Percentiles rank a stretch among this genome's conserved stretches.
phyloP scores from a whole-genome alignment of 805 yeast species.

The Diddensiella santjacobensis region DNA sequence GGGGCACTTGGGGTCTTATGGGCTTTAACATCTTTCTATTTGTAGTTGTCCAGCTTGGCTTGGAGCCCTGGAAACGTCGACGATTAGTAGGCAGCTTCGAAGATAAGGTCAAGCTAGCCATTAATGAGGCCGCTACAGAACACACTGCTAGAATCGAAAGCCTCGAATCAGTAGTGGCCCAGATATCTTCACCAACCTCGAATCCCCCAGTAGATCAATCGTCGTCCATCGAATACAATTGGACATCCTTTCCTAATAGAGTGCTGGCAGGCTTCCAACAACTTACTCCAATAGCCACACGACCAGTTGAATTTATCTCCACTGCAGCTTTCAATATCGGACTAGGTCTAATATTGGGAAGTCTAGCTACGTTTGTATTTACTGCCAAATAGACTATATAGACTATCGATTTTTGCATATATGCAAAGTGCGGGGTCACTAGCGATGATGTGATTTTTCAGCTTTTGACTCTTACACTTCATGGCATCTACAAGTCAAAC shows the following conservation, averaged over 20 bases:
- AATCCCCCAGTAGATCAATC: neutral
- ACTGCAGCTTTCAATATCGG: neutral
- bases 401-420: no score
- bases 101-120: conserved; percentile 55
- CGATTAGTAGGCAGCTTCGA: conserved; percentile 81
- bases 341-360: conserved; percentile 3
- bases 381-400: no score
- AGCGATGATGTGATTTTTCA: no score
- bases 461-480: no score
- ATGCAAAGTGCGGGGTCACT: no score
- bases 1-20: conserved; percentile 94
- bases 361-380: neutral
- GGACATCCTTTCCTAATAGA: neutral
- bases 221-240: neutral
- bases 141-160: conserved; percentile 2
- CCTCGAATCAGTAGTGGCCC: no score
- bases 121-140: conserved; percentile 10
- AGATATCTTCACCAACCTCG: no score
- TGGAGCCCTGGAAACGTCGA: conserved; percentile 93
- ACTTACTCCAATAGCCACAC: neutral
- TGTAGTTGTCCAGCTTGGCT: conserved; percentile 72
- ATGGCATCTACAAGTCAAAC: no score
- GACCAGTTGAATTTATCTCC: conserved; percentile 1
- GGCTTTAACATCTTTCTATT: conserved; percentile 78
- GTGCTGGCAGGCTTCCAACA: neutral